These are phyloP conservation scores for Backusella psychrophila DNA, from an alignment of 192 early-diverging fungal species.

Conservation along the genomic window DNA sequence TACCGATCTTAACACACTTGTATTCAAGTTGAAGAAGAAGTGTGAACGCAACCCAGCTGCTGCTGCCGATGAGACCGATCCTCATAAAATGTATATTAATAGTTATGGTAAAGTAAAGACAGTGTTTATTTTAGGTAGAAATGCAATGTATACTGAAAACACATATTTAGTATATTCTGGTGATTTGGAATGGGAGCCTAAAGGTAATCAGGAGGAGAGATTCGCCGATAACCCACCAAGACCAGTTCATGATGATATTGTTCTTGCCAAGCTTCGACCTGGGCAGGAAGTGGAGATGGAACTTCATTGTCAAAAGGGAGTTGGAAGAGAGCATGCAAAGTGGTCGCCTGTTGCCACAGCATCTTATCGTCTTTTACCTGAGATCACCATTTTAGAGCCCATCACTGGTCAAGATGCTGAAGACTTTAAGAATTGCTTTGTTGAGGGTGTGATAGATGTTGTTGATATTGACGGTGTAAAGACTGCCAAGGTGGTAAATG, in stretches of 20 bases:
- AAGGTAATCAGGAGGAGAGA: constrained; percentile 80
- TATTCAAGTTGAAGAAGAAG: constrained; percentile 78
- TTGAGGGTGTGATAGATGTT: constrained; percentile 82
- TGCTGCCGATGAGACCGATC: constrained; percentile 64
- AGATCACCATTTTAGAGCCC: constrained; percentile 81
- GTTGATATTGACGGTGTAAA: constrained; percentile 62
- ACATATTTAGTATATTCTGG: constrained; percentile 61
- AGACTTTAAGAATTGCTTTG: constrained; percentile 85
- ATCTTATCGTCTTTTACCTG: constrained; percentile 91
- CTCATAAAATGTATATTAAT: constrained; percentile 70
- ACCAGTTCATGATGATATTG: constrained; percentile 89
- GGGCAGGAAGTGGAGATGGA: constrained; percentile 85
- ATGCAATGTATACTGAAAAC: background rate
- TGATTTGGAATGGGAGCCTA: constrained; percentile 83
- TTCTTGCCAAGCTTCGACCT: constrained; percentile 90
- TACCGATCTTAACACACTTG: constrained; percentile 92
- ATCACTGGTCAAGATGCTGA: constrained; percentile 82
- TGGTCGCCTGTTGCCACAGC: constrained; percentile 97
- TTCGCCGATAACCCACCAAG: constrained; percentile 68
- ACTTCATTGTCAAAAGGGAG: constrained; percentile 88
- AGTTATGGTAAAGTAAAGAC: constrained; percentile 48
- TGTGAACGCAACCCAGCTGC: constrained; percentile 68
- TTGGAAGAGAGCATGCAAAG: constrained; percentile 96
- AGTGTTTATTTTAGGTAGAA: background rate
- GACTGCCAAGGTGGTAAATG: constrained; percentile 80